A percentile compares a stretch with the other conserved stretches of the same genome.
Conservation (phyloP, 1,139 yeast species). For the Protomyces gravidus region DNA sequence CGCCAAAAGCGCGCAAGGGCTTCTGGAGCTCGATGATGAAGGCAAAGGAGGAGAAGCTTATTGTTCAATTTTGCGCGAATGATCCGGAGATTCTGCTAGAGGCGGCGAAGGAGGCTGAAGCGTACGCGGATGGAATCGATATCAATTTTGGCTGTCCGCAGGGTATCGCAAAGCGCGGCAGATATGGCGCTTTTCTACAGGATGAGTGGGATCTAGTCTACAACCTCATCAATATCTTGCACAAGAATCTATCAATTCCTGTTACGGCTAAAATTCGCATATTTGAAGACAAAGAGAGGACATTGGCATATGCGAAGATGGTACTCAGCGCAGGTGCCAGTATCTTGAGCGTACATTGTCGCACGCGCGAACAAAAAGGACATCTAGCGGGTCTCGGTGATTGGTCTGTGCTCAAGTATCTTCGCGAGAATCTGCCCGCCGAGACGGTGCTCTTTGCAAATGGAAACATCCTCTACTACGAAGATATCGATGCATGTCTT, state of each 20-base stretch:
- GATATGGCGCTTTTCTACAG: slow-evolving; percentile 93
- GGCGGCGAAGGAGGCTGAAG: slow-evolving; percentile 77
- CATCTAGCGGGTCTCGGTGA: slow-evolving; percentile 93
- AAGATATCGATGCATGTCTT: slow-evolving; percentile 67
- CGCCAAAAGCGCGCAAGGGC: slow-evolving; percentile 69
- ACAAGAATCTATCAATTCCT: slow-evolving; percentile 65
- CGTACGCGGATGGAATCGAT: slow-evolving; percentile 91
- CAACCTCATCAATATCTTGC: slow-evolving; percentile 65
- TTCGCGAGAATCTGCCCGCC: slow-evolving; percentile 72
- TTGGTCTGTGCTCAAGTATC: slow-evolving; percentile 71
- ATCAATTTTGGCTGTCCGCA: slow-evolving; percentile 96
- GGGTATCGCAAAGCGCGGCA: slow-evolving; percentile 91
- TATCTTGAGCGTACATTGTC: slow-evolving; percentile 87
- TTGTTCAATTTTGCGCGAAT: slow-evolving; percentile 95
- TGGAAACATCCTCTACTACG: slow-evolving; percentile 83
- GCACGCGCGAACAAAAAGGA: slow-evolving; percentile 97
- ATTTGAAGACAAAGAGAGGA: slow-evolving; percentile 77
- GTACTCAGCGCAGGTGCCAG: slow-evolving; percentile 95
- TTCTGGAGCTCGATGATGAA: slow-evolving; percentile 81
- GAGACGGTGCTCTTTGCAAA: slow-evolving; percentile 90
- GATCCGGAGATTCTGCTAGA: slow-evolving; percentile 77
- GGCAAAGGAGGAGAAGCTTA: slow-evolving; percentile 69
- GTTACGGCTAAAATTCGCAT: slow-evolving; percentile 95
- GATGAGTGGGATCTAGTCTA: slow-evolving; percentile 90
- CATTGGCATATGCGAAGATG: slow-evolving; percentile 82